Percentiles rank a stretch among this genome's conserved stretches.
Evolutionary conservation across 148 eudicot species (phyloP).

Genomic region (Dysphania ambrosioides): DNA sequence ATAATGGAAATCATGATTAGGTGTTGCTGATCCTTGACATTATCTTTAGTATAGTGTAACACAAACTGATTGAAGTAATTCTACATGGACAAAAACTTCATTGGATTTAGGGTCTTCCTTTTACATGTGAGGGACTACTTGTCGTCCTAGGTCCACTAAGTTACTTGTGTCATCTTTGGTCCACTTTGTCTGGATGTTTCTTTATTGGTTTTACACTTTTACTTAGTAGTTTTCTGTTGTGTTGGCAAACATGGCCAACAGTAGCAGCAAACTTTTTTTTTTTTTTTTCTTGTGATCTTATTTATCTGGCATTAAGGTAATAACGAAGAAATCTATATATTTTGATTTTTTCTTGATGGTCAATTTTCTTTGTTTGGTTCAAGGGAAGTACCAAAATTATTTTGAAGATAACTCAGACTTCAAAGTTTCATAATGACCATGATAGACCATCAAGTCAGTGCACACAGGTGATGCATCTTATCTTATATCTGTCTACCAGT

Average conservation of each 20-base stretch:
- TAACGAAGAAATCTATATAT: no score
- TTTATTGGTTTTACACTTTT: background rate
- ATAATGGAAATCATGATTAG: background rate
- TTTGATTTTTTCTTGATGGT: no score
- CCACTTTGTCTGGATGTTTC: background rate
- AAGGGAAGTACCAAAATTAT: slow-evolving; percentile 16
- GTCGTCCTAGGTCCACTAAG: background rate
- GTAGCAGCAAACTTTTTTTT: background rate
- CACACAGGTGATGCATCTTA: slow-evolving; percentile 23
- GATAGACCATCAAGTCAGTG: slow-evolving; percentile 11
- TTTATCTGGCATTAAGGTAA: background rate
- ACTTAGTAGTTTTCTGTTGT: slow-evolving; percentile 5
- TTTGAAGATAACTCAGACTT: slow-evolving; percentile 13
- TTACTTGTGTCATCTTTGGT: no score
- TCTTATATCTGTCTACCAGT: background rate
- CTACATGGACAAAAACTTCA: background rate
- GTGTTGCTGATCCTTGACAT: background rate
- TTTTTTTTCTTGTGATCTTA: background rate
- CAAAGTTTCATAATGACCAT: background rate
- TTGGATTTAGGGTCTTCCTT: background rate
- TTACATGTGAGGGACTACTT: background rate
- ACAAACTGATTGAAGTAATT: background rate
- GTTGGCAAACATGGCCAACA: background rate
- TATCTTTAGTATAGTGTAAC: background rate
- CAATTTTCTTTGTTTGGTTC: background rate